A percentile compares a stretch with the other conserved stretches of the same genome.
Conservation (phyloP, 306 rosid genomes). For the Cicer yamashitae region DNA sequence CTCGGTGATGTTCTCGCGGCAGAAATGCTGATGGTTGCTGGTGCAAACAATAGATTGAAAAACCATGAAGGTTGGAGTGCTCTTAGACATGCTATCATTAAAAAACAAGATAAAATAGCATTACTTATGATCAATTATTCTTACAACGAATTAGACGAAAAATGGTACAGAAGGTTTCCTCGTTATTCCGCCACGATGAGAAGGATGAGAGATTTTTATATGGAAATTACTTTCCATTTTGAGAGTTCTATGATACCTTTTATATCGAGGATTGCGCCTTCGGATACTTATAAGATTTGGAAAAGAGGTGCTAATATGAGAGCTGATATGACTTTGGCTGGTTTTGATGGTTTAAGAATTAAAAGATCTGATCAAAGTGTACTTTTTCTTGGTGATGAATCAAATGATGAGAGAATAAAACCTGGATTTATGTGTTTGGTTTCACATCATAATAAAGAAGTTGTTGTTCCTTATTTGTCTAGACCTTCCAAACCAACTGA, state of each 20-base stretch:
- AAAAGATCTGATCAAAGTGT: constrained; percentile 87
- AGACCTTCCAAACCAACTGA: constrained; percentile 58
- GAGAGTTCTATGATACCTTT: constrained; percentile 97
- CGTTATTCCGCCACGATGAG: constrained; percentile 71
- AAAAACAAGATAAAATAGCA: constrained; percentile 69
- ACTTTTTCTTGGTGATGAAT: constrained; percentile 88
- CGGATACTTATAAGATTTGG: constrained; percentile 95
- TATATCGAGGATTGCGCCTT: constrained; percentile 95
- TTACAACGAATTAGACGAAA: constrained; percentile 65
- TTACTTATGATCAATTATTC: constrained; percentile 63
- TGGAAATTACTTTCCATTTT: constrained; percentile 94
- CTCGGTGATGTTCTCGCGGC: constrained; percentile 64
- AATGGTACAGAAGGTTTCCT: constrained; percentile 84
- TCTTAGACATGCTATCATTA: constrained; percentile 72
- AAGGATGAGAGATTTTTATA: constrained; percentile 89
- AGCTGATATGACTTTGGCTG: constrained; percentile 95
- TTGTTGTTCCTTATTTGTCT: constrained; percentile 59
- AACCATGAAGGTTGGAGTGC: constrained; percentile 94
- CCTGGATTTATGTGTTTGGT: constrained; percentile 71
- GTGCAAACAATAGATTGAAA: constrained; percentile 79
- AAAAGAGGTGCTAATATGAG: constrained; percentile 91
- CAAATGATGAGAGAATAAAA: constrained; percentile 60
- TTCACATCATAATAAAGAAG: constrained; percentile 76
- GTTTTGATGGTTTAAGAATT: constrained; percentile 91
- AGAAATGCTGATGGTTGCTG: constrained; percentile 79